Base-by-base conservation (phyloP, 306 rosid species). In the Prunus armeniaca region DNA sequence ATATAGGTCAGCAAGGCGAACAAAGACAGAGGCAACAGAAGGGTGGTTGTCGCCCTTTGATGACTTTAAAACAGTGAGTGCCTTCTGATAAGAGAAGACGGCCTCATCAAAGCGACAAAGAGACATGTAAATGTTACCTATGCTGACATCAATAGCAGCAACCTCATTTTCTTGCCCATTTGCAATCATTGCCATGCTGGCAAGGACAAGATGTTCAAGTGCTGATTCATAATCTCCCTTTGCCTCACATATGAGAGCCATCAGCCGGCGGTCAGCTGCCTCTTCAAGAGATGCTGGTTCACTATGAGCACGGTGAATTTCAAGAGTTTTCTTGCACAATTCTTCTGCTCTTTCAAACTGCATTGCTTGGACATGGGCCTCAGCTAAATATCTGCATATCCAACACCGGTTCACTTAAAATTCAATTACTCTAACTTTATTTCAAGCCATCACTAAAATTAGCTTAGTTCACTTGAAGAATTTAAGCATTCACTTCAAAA, bases 281-380 rank as follows among this genome's bases (percentile, higher is more conserved):
- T 96, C 99, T 76, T 96, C 99, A 24, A 96, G 93, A 19, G 99
- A 92, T 22, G 99, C 99, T 1, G 99, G 99, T 73, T 96, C 99
- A 57, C 99, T 92, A 72, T 96, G 98, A 1, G 88, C 93, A 4
- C 80, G 88, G 57, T 92, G 99, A 79, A 96, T 96, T 85, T 96
- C 99, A 32, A 96, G 88, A 7, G 99, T 96, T 73, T 82, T 92
- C 79, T 91, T 92, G 79, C 96, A 89, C 73, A 96, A 82, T 38
- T 92, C 96, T 67, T 96, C 99, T 2, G 98, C 99, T 80, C 93
- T 91, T 64, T 91, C 99, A 73, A 92, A 96, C 76, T 96, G 98
- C 99, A 96, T 96, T 68, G 99, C 99, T 83, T 96, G 99, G 69
- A 96, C 97, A 65, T 92, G 91, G 25, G 99, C 99, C 86, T 96